Conservation (phyloP, 352 stramenopile genomes). For the Blastocystis sp. region DNA sequence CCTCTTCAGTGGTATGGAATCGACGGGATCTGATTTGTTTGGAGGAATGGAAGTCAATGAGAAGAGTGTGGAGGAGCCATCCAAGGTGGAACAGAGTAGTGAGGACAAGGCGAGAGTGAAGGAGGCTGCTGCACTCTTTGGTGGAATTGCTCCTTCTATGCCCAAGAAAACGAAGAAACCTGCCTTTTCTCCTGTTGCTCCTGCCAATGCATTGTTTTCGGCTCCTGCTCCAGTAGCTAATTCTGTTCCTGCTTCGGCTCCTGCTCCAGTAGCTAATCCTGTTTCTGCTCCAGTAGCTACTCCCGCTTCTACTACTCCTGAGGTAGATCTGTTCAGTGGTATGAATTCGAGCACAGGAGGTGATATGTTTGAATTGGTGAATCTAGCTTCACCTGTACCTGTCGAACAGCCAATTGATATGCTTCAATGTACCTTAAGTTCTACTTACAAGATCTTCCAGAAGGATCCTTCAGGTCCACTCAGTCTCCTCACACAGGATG, state of each 20-base stretch:
- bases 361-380: constrained; percentile 38
- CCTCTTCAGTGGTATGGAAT: background rate
- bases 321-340: constrained; percentile 4
- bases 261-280: background rate
- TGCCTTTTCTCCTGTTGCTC: background rate
- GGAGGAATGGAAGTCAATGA: background rate
- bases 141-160: background rate
- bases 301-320: background rate
- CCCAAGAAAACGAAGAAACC: background rate
- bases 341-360: background rate
- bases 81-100: background rate
- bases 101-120: background rate
- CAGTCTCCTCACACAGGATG: background rate
- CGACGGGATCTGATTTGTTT: constrained; percentile 6
- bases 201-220: background rate
- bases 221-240: background rate
- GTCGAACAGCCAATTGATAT: background rate
- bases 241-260: background rate
- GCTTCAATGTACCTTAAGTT: constrained; percentile 20
- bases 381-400: background rate
- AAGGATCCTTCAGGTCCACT: constrained; percentile 18
- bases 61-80: background rate
- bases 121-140: constrained; percentile 24
- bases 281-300: background rate
- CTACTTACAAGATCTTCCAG: constrained; percentile 50